Evolutionary conservation across 768 basidiomycete genomes (phyloP), one percentile per base, ranked within the genome.

Genomic region (Boletus rubescentipes): DNA sequence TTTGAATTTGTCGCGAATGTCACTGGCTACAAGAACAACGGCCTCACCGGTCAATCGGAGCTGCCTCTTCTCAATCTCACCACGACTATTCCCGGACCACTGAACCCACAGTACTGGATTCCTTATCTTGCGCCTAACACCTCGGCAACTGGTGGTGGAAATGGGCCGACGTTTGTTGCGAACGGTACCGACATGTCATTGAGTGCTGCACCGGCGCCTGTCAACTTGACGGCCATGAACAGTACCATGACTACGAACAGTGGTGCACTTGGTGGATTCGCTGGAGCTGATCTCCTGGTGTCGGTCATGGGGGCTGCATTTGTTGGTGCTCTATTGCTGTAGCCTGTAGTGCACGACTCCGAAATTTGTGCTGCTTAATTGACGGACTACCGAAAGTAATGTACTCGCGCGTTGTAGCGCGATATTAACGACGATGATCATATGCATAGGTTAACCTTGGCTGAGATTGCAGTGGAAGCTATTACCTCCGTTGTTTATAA

Each of bases 1-100:
- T 81, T 78, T 68, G 52, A 61, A n/a, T 71, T 81, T 55, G 80
- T 84, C 32, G 79, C 78, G 2, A 60, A 75, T 40, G 64, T 64
- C 12, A 78, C 78, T 8, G 73, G 73, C 31, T 80, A 84, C 67
- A 62, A 61, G 49, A 76, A 79, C 64, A 69, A 61, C 20, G 75
- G 72, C 58, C 47, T 72, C 39, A 64, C 67, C 36, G 39, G 32
- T 15, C 23, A 15, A 8, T 63, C 65, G 6, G 46, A 68, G 35
- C 55, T 70, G 18, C 72, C 79, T 16, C 60, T 70, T 23, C 70
- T 75, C 32, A 78, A 80, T 62, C 18, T 71, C 5, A 74, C 73
- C 3, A 61, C 55, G 35, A 72, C 61, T 16, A 71, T 71, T 50
- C 72, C 77, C 6, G 78, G 79, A 14, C 72, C 77, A 8, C 66